Percentiles rank a stretch among this genome's conserved stretches.
Evolutionary conservation across 1,139 yeast genomes (phyloP).

Genomic region (Sugiyamaella japonica): DNA sequence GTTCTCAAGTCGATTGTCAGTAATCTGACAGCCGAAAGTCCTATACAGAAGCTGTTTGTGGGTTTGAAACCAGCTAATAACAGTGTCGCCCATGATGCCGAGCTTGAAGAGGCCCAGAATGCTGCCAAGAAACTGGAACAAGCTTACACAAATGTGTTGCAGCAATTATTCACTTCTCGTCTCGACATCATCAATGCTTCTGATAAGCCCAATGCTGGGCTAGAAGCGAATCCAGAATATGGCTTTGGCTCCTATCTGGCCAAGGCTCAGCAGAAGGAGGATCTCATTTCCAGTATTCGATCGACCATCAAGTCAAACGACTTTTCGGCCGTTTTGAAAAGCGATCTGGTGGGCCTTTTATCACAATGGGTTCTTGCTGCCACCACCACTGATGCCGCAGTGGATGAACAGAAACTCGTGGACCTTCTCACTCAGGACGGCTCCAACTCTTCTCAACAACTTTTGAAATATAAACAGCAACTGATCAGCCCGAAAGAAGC

Average conservation of each 20-base stretch:
- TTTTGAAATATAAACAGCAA: constrained; percentile 50
- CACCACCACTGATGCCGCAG: constrained; percentile 26
- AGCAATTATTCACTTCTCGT: constrained; percentile 57
- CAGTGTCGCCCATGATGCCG: constrained; percentile 22
- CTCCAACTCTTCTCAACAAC: constrained; percentile 46
- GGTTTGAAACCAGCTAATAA: constrained; percentile 44
- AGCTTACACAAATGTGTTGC: constrained; percentile 73
- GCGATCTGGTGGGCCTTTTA: constrained; percentile 55
- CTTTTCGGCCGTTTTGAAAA: constrained; percentile 49
- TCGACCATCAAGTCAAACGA: constrained; percentile 51
- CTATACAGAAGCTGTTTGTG: constrained; percentile 62
- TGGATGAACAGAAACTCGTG: constrained; percentile 42
- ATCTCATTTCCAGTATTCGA: constrained; percentile 52
- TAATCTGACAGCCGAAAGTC: constrained; percentile 54
- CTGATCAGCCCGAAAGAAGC: constrained; percentile 49
- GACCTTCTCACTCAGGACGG: constrained; percentile 43
- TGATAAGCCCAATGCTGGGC: constrained; percentile 46
- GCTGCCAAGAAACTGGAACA: constrained; percentile 62
- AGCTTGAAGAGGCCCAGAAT: constrained; percentile 42
- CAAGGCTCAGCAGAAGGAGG: constrained; percentile 47
- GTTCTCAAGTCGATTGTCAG: constrained; percentile 52
- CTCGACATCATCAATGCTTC: constrained; percentile 62
- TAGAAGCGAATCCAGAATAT: constrained; percentile 65
- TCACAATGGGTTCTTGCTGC: constrained; percentile 63
- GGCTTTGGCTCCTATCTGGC: constrained; percentile 80